Percentiles rank a stretch among this genome's conserved stretches.
Conservation (phyloP, 148 eudicot genomes). For the Rhododendron mucronatum region DNA sequence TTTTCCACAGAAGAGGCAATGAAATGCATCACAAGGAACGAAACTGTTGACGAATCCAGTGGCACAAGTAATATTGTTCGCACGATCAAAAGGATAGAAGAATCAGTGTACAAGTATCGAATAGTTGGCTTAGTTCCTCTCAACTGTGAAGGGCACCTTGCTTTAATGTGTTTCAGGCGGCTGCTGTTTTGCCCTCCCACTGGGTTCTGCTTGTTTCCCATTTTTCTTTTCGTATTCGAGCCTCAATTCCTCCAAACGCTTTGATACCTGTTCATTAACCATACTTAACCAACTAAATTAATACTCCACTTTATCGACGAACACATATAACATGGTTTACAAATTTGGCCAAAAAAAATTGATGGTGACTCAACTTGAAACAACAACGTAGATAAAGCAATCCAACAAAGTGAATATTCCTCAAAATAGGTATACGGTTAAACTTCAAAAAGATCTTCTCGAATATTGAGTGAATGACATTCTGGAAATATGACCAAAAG, state of each 20-base stretch:
- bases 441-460: not conserved
- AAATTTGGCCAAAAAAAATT: not conserved
- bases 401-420: not conserved
- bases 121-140: not conserved
- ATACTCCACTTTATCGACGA: not conserved
- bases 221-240: constrained; percentile 64
- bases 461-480: not conserved
- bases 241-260: constrained; percentile 61
- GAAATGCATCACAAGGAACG: not conserved
- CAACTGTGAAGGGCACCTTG: not conserved
- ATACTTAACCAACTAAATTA: not conserved
- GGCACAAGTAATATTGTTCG: not conserved
- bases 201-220: constrained; percentile 44
- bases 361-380: not conserved
- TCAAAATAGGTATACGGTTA: not conserved
- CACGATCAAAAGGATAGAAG: not conserved
- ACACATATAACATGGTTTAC: not conserved
- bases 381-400: not conserved
- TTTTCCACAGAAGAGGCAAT: not conserved
- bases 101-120: not conserved
- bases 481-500: not conserved
- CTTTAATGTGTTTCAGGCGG: constrained; percentile 4
- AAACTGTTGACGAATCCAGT: not conserved
- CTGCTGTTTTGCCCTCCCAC: constrained; percentile 46
- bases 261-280: constrained; percentile 55